phyloP scores from a whole-genome alignment of 305 asterid genomes.

The Plantago coronopus region DNA sequence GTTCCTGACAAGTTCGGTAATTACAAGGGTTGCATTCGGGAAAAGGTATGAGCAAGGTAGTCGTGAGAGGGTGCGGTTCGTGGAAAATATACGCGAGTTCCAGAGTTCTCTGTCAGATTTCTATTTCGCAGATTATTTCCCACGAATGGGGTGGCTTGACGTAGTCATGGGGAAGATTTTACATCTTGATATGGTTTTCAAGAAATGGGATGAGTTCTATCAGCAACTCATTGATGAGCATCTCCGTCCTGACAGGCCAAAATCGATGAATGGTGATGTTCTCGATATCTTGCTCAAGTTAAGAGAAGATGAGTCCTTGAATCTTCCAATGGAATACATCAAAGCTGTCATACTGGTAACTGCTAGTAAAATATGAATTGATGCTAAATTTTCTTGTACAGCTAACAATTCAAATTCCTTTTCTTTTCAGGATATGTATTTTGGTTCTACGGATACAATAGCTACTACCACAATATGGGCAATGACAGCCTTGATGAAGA shows the following conservation, averaged over 20 bases:
- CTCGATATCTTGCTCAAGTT: conserved; percentile 9
- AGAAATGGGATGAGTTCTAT: conserved; percentile 23
- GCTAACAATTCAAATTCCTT: neutral
- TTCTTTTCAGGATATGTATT: conserved; percentile 4
- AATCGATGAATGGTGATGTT: conserved; percentile 2
- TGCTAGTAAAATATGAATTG: neutral
- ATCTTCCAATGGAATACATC: conserved; percentile 3
- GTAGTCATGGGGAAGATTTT: conserved; percentile 22
- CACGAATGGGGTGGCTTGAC: conserved; percentile 27
- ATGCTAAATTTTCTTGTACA: neutral
- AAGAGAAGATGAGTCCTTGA: conserved; percentile 1
- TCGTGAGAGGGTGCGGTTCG: conserved; percentile 14
- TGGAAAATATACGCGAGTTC: conserved; percentile 13
- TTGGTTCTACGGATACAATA: conserved; percentile 11
- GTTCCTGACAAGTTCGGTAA: conserved; percentile 14
- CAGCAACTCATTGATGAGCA: conserved; percentile 30
- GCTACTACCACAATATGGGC: conserved; percentile 3
- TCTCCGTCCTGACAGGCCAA: conserved; percentile 11
- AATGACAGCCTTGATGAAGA: conserved; percentile 9
- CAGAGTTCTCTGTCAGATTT: conserved; percentile 17
- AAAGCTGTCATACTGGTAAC: conserved; percentile 2
- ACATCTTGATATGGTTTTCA: conserved; percentile 21
- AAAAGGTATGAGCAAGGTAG: conserved; percentile 19
- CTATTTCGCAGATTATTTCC: conserved; percentile 27
- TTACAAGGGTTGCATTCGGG: conserved; percentile 29